These are phyloP conservation scores for Penium margaritaceum DNA, from an alignment of 139 green algal species.

Conservation along the genomic window DNA sequence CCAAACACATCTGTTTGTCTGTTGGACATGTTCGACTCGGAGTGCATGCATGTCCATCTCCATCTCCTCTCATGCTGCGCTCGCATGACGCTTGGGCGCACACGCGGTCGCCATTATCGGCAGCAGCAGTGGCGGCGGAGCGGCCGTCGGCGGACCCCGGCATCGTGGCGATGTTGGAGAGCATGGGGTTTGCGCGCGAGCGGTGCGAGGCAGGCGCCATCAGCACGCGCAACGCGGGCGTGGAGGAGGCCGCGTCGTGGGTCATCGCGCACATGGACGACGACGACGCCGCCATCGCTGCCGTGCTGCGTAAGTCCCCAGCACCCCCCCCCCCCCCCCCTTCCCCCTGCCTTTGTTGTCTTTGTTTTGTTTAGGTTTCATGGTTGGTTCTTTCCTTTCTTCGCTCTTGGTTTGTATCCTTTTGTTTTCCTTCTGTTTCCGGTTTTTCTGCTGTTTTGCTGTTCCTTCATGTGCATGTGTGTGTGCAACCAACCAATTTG, in stretches of 20 bases:
- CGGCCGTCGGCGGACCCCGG: conserved; percentile 38
- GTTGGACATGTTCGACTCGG: too few relatives aligned
- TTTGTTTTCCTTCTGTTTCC: too few relatives aligned
- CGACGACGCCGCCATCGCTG: conserved; percentile 25
- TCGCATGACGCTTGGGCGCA: background rate
- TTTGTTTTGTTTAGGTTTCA: too few relatives aligned
- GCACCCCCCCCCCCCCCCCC: background rate
- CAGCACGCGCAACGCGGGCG: conserved; percentile 56
- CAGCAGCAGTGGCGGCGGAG: background rate
- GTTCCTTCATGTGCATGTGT: too few relatives aligned
- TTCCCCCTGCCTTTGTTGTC: background rate
- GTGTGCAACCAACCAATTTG: too few relatives aligned
- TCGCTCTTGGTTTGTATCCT: too few relatives aligned
- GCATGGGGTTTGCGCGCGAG: conserved; percentile 85
- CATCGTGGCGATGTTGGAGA: conserved; percentile 60
- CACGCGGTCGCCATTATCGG: background rate
- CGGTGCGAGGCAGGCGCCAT: conserved; percentile 68
- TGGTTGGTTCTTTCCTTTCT: too few relatives aligned
- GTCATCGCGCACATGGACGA: conserved; percentile 87
- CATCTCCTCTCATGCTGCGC: too few relatives aligned
- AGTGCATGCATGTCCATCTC: too few relatives aligned
- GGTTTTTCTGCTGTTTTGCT: too few relatives aligned
- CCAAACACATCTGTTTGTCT: too few relatives aligned
- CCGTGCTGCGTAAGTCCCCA: background rate
- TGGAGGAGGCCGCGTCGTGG: conserved; percentile 84